Evolutionary conservation across 176 grass and related monocot species (phyloP), one percentile per base, ranked within the genome.

Genomic region (Lolium multiflorum): DNA sequence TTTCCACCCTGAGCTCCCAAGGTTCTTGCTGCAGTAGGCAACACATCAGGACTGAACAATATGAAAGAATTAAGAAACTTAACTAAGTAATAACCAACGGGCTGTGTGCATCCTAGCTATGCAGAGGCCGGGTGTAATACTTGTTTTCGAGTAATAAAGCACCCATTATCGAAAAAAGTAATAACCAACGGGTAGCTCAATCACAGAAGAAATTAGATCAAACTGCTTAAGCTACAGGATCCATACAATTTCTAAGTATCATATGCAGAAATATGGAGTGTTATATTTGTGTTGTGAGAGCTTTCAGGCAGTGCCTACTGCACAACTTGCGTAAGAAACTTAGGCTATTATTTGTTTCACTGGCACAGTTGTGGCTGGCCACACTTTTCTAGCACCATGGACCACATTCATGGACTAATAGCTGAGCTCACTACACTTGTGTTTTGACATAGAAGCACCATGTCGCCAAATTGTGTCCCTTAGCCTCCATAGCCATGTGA

Each of bases 1-100:
- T 91, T 78, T 64, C 80, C 83, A 71, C 67, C 79, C 65, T 77
- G 79, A 78, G 73, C 87, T 83, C 87, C 83, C 56, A 92, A 89
- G 11, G 43, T 84, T 90, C 73, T 93, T 50, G 86, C 93, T 98
- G 86, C 68, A 92, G 52, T 75, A 84, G 9, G 86, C 79, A 77
- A n/a, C 81, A 88, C 58, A 49, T 64, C 6, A 74, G 26, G 62
- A 80, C 21, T 62, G 51, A 12, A 52, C 16, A 6, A 54, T 70
- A 85, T 71, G 14, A 24, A 79, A n/a, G 5, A 68, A 88, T 83
- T 48, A 83, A 3, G 62, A 22, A 83, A 35, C 71, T 72, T 50
- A 74, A 74, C 71, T 50, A 76, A 41, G 16, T 48, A 82, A n/a
- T n/a, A n/a, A n/a, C n/a, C n/a, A n/a, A n/a, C n/a, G n/a, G n/a